These are phyloP conservation scores for Aspergillus nidulans DNA, from an alignment of 495 filamentous ascomycete species.

Conservation along the genomic window DNA sequence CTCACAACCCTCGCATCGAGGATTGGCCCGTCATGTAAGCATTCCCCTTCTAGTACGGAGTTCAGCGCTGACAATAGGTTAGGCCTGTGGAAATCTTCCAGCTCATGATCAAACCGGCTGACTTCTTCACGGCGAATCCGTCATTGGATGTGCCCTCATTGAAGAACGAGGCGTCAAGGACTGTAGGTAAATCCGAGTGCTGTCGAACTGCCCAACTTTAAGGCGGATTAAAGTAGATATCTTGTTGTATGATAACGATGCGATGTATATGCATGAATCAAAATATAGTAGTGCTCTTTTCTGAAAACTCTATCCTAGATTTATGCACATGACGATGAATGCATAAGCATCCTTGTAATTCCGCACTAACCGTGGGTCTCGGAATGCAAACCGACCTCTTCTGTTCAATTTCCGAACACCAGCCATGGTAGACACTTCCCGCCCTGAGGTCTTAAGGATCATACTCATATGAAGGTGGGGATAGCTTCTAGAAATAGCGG, in stretches of 20 bases:
- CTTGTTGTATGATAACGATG: constrained; percentile 8
- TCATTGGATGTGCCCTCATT: constrained; percentile 65
- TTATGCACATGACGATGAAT: background rate
- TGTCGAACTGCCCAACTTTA: constrained; percentile 36
- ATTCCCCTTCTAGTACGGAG: background rate
- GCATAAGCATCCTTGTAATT: background rate
- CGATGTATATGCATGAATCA: background rate
- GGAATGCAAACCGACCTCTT: background rate
- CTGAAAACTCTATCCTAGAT: background rate
- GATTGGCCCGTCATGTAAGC: constrained; percentile 66
- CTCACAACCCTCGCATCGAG: constrained; percentile 58
- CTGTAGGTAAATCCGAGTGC: constrained; percentile 29
- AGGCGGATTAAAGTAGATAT: background rate
- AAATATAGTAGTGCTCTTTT: background rate
- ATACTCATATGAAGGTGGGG: background rate
- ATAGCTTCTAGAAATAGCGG: background rate
- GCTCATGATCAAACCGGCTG: constrained; percentile 63
- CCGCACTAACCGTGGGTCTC: background rate
- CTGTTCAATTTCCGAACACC: background rate
- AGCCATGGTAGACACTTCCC: background rate
- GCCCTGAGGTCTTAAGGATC: background rate
- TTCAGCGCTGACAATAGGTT: constrained; percentile 7
- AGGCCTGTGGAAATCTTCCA: constrained; percentile 58
- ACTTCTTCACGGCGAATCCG: constrained; percentile 74
- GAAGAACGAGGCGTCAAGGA: constrained; percentile 49